Base-by-base conservation (phyloP, 768 basidiomycete genomes). In the Trametes punicea region DNA sequence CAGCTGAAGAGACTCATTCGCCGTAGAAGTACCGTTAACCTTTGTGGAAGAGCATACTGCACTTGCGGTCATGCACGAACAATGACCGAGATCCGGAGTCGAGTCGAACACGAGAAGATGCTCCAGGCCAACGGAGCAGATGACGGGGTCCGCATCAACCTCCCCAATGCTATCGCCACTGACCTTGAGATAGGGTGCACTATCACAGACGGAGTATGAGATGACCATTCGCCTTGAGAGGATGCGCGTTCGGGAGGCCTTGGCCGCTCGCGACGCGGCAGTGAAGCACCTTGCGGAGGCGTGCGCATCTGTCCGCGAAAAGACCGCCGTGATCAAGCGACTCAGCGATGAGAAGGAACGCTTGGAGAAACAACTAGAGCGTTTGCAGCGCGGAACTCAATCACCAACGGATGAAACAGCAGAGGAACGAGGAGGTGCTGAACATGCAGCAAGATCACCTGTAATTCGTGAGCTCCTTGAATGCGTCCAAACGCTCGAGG, bases 261-360 rank as follows among this genome's bases (percentile, higher is more conserved):
- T 84, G 49, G 72, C 70, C 25, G 87, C 87, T 27, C 81, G 87
- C 36, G 87, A 90, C 63, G 77, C 75, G 27, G 80, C 77, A 15
- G 78, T 86, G 1, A 70, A 78, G 38, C 80, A 80, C 27, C 76
- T 90, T 11, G 74, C 78, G 29, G 78, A 82, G 42, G 84, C 84
- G 9, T 85, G 82, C 63, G 66, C 71, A 13, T 82, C 83, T 0
- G 72, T 88, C 61, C 77, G 78, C n/a, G 77, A 84, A 65, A 87
- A 88, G 69, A 74, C 77, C 1, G 72, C 74, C 20, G 65, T 72
- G 6, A 78, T 88, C 55, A 74, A 78, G 30, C 72, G 67, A 6
- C 65, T 87, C 40, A 76, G 56, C 21, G 38, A 56, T 7, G 68
- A 70, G 52, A 67, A 81, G 59, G 70, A 72, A 51, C 74, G 74